Evolutionary conservation across 108 stramenopile species (phyloP).

Genomic region (Asterionellopsis glacialis): DNA sequence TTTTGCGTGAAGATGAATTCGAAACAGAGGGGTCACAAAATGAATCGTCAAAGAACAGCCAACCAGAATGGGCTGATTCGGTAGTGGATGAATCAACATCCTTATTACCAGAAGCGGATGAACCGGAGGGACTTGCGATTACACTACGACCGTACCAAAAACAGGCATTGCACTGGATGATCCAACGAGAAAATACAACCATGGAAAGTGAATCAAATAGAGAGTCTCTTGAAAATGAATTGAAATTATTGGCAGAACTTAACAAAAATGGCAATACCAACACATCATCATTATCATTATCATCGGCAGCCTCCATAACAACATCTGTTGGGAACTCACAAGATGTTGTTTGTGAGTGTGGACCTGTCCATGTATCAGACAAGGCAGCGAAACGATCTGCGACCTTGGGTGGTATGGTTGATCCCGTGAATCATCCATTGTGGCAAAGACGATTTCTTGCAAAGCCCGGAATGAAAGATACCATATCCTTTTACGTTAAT

Average conservation of each 20-base stretch:
- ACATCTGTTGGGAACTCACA: conserved; percentile 8
- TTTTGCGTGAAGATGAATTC: conserved; percentile 1
- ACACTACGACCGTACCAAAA: conserved; percentile 68
- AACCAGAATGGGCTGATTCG: conserved; percentile 17
- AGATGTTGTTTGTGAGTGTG: conserved; percentile 55
- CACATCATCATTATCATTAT: background rate
- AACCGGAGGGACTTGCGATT: conserved; percentile 46
- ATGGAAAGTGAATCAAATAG: conserved; percentile 4
- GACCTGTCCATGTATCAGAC: conserved; percentile 58
- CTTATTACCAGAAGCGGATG: conserved; percentile 32
- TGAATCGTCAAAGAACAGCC: background rate
- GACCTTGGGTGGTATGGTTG: conserved; percentile 6
- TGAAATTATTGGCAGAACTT: conserved; percentile 29
- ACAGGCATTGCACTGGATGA: conserved; percentile 80
- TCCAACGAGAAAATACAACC: conserved; percentile 42
- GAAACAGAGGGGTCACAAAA: background rate
- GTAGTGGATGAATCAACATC: conserved; percentile 5
- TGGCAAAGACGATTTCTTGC: conserved; percentile 74
- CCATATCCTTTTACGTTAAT: conserved; percentile 73
- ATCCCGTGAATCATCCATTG: conserved; percentile 53
- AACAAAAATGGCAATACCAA: conserved; percentile 1
- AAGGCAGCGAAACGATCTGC: conserved; percentile 10
- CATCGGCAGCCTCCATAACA: background rate
- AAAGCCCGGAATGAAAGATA: conserved; percentile 24
- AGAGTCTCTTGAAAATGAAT: conserved; percentile 20